These are phyloP conservation scores for Apophysomyces ossiformis DNA, from an alignment of 371 early-diverging fungal species.

Conservation along the genomic window DNA sequence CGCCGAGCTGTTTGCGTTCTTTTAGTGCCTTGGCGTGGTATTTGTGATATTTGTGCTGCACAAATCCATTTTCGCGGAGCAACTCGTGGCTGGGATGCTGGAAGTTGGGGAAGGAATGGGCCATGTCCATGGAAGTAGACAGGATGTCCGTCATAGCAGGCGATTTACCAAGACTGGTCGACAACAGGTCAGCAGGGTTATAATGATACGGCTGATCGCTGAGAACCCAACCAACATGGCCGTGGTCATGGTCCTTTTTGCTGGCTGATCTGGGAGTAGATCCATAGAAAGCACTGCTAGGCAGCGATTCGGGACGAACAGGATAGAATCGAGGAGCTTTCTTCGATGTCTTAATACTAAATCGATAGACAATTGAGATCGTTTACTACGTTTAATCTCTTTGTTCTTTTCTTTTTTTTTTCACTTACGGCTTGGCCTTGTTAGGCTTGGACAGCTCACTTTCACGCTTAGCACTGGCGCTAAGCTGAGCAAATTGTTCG, in stretches of 20 bases:
- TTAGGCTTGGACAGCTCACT: slow-evolving; percentile 16
- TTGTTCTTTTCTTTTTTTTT: background rate
- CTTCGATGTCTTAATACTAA: slow-evolving; percentile 42
- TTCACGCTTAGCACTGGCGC: slow-evolving; percentile 30
- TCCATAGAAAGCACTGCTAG: slow-evolving; percentile 54
- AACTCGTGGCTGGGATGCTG: slow-evolving; percentile 96
- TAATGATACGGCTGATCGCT: slow-evolving; percentile 57
- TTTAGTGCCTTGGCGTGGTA: slow-evolving; percentile 94
- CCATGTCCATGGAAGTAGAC: slow-evolving; percentile 52
- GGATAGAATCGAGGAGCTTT: slow-evolving; percentile 68
- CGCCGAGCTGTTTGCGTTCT: slow-evolving; percentile 90
- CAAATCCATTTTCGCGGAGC: slow-evolving; percentile 92
- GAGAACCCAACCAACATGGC: slow-evolving; percentile 91
- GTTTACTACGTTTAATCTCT: background rate
- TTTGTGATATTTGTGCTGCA: slow-evolving; percentile 95
- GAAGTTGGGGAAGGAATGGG: slow-evolving; percentile 82
- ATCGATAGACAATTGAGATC: background rate
- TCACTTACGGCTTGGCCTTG: slow-evolving; percentile 26
- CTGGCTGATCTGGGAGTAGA: slow-evolving; percentile 33
- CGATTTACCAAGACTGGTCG: slow-evolving; percentile 48
- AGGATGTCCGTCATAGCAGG: slow-evolving; percentile 42
- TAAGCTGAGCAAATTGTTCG: slow-evolving; percentile 66
- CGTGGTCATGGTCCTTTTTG: slow-evolving; percentile 71
- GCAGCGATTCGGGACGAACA: slow-evolving; percentile 59
- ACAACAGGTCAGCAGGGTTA: slow-evolving; percentile 50